phyloP scores from a whole-genome alignment of 768 basidiomycete species.

The Mycena crocata region DNA sequence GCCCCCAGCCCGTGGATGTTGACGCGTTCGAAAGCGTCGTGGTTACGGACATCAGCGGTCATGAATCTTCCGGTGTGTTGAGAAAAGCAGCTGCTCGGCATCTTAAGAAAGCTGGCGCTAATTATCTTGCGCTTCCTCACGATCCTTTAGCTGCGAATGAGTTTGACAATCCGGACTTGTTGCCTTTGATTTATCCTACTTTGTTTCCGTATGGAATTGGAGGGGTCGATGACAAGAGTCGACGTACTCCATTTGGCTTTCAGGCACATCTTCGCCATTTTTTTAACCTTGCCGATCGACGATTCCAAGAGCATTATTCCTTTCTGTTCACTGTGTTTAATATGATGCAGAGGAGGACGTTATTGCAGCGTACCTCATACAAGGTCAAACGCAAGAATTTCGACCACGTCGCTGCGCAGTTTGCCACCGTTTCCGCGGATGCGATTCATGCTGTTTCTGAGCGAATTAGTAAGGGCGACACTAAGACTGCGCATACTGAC shows the following conservation, averaged over 20 bases:
- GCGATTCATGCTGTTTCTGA: neutral
- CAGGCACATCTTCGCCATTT: neutral
- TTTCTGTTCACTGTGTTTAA: constrained; percentile 15
- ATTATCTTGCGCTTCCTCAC: neutral
- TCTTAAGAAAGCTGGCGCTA: neutral
- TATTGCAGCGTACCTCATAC: neutral
- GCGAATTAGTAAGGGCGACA: neutral
- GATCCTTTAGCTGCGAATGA: neutral
- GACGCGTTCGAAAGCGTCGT: too few relatives aligned
- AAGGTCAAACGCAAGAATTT: neutral
- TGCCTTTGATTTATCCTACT: constrained; percentile 11
- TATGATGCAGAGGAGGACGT: neutral
- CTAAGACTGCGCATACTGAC: neutral
- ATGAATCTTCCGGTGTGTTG: neutral
- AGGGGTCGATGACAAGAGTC: neutral
- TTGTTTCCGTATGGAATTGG: constrained; percentile 19
- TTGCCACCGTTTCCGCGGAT: constrained; percentile 2
- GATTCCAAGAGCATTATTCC: constrained; percentile 11
- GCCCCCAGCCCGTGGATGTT: too few relatives aligned
- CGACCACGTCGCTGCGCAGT: neutral
- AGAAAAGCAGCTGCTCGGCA: neutral
- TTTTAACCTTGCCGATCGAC: neutral
- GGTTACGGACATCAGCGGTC: neutral
- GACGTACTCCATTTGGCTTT: neutral
- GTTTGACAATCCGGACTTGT: constrained; percentile 6